Evolutionary conservation across 495 filamentous ascomycete genomes (phyloP).

Genomic region (Podospora bellae-mahoneyi): DNA sequence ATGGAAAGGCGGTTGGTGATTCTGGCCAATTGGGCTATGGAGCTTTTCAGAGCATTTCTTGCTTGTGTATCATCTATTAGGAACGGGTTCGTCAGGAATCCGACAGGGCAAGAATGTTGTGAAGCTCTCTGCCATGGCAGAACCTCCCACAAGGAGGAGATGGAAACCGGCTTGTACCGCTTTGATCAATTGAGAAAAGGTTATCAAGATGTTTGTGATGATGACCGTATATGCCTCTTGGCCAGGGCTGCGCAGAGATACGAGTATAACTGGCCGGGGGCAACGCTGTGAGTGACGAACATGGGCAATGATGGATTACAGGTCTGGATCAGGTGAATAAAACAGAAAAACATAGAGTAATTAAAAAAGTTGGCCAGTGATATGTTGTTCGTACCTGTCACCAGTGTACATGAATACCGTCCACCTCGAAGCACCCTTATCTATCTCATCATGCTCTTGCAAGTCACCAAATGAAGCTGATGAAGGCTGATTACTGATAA

Average conservation of each 20-base stretch:
- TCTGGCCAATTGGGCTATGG: slow-evolving; percentile 5
- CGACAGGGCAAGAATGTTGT: slow-evolving; percentile 1
- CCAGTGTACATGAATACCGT: background rate
- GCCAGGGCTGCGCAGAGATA: slow-evolving; percentile 16
- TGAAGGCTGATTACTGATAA: background rate
- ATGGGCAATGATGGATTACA: slow-evolving; percentile 1
- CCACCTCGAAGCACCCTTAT: background rate
- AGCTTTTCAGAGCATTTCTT: slow-evolving; percentile 4
- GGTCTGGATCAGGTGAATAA: background rate
- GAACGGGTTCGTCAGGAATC: background rate
- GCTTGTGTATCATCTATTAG: background rate
- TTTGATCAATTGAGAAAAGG: background rate
- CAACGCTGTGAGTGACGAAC: background rate
- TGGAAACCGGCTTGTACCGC: slow-evolving; percentile 3
- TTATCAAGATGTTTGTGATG: slow-evolving; percentile 6
- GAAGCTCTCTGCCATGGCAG: background rate
- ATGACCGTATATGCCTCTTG: background rate
- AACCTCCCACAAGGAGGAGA: background rate
- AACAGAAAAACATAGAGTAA: background rate
- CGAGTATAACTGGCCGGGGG: slow-evolving; percentile 9
- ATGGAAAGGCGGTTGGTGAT: slow-evolving; percentile 6
- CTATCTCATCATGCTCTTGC: background rate
- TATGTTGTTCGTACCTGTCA: background rate
- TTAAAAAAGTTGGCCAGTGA: background rate
- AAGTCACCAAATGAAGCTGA: background rate